A percentile compares a stretch with the other conserved stretches of the same genome.
phyloP scores from a whole-genome alignment of 495 filamentous ascomycete genomes.

The Trichoderma reesei region DNA sequence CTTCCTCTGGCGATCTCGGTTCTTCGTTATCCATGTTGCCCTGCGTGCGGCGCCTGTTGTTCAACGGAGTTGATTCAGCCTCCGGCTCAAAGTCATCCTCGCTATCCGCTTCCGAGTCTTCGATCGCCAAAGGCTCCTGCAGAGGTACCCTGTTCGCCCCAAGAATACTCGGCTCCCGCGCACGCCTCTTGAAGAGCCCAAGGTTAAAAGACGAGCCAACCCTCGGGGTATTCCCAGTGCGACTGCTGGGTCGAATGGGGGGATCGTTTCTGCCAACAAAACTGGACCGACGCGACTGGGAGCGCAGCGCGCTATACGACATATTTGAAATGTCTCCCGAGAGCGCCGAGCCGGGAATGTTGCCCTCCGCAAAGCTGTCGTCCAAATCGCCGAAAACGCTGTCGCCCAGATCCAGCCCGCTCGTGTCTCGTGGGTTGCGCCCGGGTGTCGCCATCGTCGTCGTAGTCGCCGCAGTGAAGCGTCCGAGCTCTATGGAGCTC shows the following conservation, averaged over 20 bases:
- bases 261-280: slow-evolving; percentile 34
- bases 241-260: slow-evolving; percentile 38
- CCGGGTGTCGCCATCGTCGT: slow-evolving; percentile 12
- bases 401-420: slow-evolving; percentile 39
- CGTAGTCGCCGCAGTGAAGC: slow-evolving; percentile 17
- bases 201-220: slow-evolving; percentile 35
- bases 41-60: slow-evolving; percentile 26
- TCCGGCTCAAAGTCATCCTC: slow-evolving; percentile 35
- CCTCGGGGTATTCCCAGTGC: slow-evolving; percentile 35
- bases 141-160: slow-evolving; percentile 31
- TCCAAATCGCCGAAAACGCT: slow-evolving; percentile 35
- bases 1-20: slow-evolving; percentile 13
- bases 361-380: slow-evolving; percentile 28
- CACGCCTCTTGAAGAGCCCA: slow-evolving; percentile 34
- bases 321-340: slow-evolving; percentile 37
- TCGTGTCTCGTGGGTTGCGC: slow-evolving; percentile 24
- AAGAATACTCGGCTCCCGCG: slow-evolving; percentile 39
- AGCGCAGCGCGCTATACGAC: slow-evolving; percentile 30
- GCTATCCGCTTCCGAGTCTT: slow-evolving; percentile 15
- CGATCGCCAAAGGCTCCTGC: slow-evolving; percentile 21
- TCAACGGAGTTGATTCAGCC: slow-evolving; percentile 35
- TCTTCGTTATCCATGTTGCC: slow-evolving; percentile 11
- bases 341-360: slow-evolving; percentile 25
- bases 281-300: slow-evolving; percentile 32
- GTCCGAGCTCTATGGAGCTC: slow-evolving; percentile 21